Evolutionary conservation across 2,329 filamentous ascomycete species (phyloP), one percentile per base, ranked within the genome.

Genomic region (Xylaria multiplex): DNA sequence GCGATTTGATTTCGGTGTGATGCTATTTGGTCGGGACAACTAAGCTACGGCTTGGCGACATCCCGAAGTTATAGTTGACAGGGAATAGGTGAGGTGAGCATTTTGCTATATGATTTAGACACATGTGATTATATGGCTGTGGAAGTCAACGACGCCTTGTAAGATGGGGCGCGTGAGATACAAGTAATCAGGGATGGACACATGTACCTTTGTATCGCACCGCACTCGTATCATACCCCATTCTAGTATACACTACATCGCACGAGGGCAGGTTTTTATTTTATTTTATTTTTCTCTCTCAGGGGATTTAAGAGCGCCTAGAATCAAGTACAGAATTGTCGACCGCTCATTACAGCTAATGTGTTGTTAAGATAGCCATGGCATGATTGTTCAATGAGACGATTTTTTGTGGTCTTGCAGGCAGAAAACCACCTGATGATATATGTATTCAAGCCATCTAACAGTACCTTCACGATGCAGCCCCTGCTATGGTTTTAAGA

Each of bases 321-420:
- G 37, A 40, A 40, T 9, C 11, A 6, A 30, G 22, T 30, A 16
- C 2, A 14, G 2, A 22, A 11, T 48, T 30, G 46, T 49, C 46
- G 4, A 3, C 13, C 37, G 11, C 37, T 40, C 11, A 49, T 49
- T 30, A 49, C 37, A 43, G 53, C 22, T 30, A 43, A 24, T 53
- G 6, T 53, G 24, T 53, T 43, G 22, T 19, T 60, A 53, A 37
- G 27, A 46, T 45, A 37, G 52, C 43, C 40, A 48, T 58, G 54
- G 59, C 59, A 65, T 65, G 58, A 65, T 65, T 48, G 58, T 9
- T 45, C 11, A 30, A 57, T 65, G 53, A 62, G 58, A 48, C 58
- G 53, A 65, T 45, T 46, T 53, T 37, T 37, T 37, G 32, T 27
- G 24, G 11, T 19, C 49, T 59, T 35, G 16, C 40, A 13, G 32